A percentile compares a stretch with the other conserved stretches of the same genome.
Conservation (phyloP, 441 rosid species). For the Brassica balearica region DNA sequence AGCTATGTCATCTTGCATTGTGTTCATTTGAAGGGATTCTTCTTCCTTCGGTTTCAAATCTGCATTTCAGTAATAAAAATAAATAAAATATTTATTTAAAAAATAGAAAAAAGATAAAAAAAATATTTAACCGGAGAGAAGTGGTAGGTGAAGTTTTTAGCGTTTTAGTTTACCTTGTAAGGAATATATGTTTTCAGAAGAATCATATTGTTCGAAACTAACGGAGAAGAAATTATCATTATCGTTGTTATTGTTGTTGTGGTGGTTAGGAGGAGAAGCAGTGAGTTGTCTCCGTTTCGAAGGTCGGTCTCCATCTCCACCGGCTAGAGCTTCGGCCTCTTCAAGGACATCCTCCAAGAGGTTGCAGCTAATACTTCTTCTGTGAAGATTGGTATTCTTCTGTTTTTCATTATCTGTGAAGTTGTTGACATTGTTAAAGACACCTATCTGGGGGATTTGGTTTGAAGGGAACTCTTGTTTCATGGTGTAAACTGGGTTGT, state of each 20-base stretch:
- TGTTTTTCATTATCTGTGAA: conserved; percentile 40
- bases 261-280: conserved; percentile 41
- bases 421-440: conserved; percentile 29
- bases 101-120: no score
- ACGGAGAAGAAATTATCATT: conserved; percentile 43
- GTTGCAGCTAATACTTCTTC: conserved; percentile 49
- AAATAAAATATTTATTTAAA: background rate
- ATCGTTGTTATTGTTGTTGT: conserved; percentile 6
- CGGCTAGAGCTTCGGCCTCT: conserved; percentile 53
- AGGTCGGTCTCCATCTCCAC: conserved; percentile 42
- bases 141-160: background rate
- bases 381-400: conserved; percentile 20
- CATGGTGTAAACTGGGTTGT: conserved; percentile 42
- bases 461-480: conserved; percentile 78
- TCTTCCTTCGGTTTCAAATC: conserved; percentile 55
- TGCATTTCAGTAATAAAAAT: conserved; percentile 12
- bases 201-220: conserved; percentile 39
- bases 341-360: conserved; percentile 70
- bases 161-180: conserved; percentile 37
- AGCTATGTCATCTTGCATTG: conserved; percentile 57
- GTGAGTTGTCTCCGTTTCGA: conserved; percentile 45
- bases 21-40: conserved; percentile 44
- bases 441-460: conserved; percentile 52
- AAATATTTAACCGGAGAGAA: background rate
- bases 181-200: conserved; percentile 42